These are phyloP conservation scores for Elsinoe perseae DNA, from an alignment of 2,329 filamentous ascomycete genomes.

Conservation along the genomic window DNA sequence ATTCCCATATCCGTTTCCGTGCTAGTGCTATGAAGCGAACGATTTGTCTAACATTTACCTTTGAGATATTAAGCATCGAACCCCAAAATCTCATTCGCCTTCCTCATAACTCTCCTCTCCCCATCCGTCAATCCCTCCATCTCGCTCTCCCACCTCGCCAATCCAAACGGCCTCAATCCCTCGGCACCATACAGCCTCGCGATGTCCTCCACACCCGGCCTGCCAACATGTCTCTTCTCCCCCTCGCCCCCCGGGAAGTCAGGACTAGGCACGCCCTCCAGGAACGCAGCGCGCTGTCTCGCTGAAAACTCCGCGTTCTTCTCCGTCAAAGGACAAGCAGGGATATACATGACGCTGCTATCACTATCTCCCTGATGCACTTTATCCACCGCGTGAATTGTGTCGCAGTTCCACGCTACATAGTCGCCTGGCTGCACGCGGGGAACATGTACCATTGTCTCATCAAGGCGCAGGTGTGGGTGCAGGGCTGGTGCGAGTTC, in stretches of 20 bases:
- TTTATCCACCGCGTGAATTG: constrained; percentile 76
- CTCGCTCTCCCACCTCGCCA: constrained; percentile 43
- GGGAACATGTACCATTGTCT: constrained; percentile 66
- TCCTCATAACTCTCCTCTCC: constrained; percentile 44
- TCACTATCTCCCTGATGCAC: constrained; percentile 64
- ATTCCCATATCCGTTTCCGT: neutral
- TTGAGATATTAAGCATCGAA: constrained; percentile 31
- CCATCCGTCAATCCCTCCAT: constrained; percentile 41
- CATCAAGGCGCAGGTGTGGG: constrained; percentile 59
- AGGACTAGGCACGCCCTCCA: constrained; percentile 46
- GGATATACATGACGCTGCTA: constrained; percentile 83
- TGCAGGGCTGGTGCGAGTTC: constrained; percentile 59
- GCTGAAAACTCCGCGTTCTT: constrained; percentile 63
- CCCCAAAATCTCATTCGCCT: constrained; percentile 48
- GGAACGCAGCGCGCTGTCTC: constrained; percentile 63
- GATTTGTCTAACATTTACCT: too few species aligned
- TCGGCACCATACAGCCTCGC: constrained; percentile 20
- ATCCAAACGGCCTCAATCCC: constrained; percentile 49
- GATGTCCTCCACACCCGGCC: constrained; percentile 35
- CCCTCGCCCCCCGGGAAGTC: constrained; percentile 55
- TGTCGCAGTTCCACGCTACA: constrained; percentile 65
- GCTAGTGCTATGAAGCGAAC: neutral
- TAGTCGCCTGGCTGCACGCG: constrained; percentile 64
- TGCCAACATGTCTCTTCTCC: constrained; percentile 46
- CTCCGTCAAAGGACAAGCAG: constrained; percentile 71